Conservation (phyloP, 352 stramenopile species). For the Hyaloperonospora arabidopsidis region DNA sequence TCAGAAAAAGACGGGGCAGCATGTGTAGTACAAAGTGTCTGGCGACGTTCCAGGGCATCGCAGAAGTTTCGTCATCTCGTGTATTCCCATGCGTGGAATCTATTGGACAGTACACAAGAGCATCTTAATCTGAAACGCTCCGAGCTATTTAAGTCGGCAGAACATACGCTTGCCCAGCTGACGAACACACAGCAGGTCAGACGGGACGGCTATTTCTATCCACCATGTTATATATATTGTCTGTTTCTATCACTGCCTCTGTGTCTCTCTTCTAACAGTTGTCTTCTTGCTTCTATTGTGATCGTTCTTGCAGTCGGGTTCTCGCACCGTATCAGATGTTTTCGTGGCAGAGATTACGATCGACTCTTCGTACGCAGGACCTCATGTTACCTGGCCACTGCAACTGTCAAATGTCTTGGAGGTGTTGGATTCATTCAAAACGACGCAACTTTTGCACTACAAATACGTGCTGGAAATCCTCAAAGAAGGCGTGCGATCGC, state of each 20-base stretch:
- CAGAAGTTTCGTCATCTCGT: slow-evolving; percentile 80
- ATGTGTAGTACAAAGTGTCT: slow-evolving; percentile 69
- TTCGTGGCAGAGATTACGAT: slow-evolving; percentile 46
- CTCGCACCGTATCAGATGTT: slow-evolving; percentile 50
- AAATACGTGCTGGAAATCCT: slow-evolving; percentile 88
- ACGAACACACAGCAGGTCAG: slow-evolving; percentile 53
- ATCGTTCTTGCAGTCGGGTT: slow-evolving; percentile 27
- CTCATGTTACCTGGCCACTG: slow-evolving; percentile 78
- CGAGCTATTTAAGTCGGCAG: slow-evolving; percentile 77
- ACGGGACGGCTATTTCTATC: background rate
- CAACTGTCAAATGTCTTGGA: slow-evolving; percentile 77
- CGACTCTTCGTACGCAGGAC: slow-evolving; percentile 59
- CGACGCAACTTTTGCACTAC: slow-evolving; percentile 78
- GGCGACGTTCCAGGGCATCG: slow-evolving; percentile 56
- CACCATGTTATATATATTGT: background rate
- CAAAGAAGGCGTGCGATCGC: slow-evolving; percentile 49
- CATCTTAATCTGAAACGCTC: slow-evolving; percentile 83
- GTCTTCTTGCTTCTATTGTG: background rate
- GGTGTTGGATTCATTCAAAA: slow-evolving; percentile 89
- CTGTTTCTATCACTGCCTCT: background rate
- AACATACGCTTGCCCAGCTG: slow-evolving; percentile 71
- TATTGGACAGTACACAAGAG: slow-evolving; percentile 87
- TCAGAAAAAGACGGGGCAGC: slow-evolving; percentile 63
- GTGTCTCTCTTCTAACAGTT: too few relatives aligned
- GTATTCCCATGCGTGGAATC: slow-evolving; percentile 81